A percentile compares a stretch with the other conserved stretches of the same genome.
Evolutionary conservation across 192 early-diverging fungal species (phyloP).

Genomic region (Rhizophagus clarus): DNA sequence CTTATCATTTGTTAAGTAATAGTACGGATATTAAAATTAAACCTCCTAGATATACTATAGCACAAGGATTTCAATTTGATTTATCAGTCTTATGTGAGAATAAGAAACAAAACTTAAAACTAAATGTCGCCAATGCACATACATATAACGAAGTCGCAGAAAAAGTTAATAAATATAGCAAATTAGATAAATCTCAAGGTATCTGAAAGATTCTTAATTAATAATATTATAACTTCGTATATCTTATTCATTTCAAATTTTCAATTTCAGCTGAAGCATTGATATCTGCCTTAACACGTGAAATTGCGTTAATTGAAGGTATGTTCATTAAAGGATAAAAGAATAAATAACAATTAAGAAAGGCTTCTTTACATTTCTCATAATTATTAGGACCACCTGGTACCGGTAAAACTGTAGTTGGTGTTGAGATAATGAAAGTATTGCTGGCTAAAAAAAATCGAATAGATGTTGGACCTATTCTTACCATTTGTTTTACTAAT

Average conservation of each 20-base stretch:
- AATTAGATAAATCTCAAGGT: conserved; percentile 54
- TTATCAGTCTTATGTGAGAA: conserved; percentile 21
- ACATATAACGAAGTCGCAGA: background rate
- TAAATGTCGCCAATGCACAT: conserved; percentile 13
- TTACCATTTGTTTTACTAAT: conserved; percentile 60
- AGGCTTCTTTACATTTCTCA: too few relatives aligned
- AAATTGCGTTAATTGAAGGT: conserved; percentile 59
- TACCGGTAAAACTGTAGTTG: conserved; percentile 56
- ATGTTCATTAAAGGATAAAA: too few relatives aligned
- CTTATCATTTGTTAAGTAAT: too few relatives aligned
- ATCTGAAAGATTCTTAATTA: too few relatives aligned
- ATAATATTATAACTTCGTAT: too few relatives aligned
- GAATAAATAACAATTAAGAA: too few relatives aligned
- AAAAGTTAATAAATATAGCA: conserved; percentile 28
- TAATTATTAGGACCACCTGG: conserved; percentile 42
- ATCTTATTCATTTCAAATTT: background rate
- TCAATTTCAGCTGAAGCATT: conserved; percentile 40
- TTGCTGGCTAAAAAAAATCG: conserved; percentile 38
- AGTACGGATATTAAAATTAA: background rate
- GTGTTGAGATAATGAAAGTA: conserved; percentile 50
- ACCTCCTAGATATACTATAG: conserved; percentile 42
- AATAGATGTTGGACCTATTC: conserved; percentile 44
- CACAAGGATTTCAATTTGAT: conserved; percentile 38
- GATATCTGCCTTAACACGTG: conserved; percentile 46
- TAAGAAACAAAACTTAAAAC: conserved; percentile 4